Evolutionary conservation across 345 rosid species (phyloP).

Genomic region (Euclidium syriacum): DNA sequence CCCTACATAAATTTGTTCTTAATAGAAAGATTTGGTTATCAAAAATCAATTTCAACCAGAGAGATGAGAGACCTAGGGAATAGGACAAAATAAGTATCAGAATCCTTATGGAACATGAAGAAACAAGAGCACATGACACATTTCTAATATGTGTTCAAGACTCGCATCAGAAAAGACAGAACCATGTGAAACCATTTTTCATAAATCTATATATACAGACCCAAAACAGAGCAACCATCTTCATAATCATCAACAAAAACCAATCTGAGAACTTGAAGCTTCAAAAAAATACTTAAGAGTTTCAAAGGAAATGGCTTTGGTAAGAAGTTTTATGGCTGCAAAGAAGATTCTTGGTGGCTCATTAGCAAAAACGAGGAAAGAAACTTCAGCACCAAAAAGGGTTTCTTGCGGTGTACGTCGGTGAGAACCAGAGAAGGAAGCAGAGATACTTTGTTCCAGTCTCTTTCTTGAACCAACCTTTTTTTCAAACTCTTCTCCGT

Average conservation of each 20-base stretch:
- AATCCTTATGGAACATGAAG: no score
- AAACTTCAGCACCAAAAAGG: constrained; percentile 32
- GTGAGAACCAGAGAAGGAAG: constrained; percentile 31
- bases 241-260: not conserved
- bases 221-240: not conserved
- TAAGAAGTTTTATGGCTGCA: constrained; percentile 12
- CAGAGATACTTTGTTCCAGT: constrained; percentile 45
- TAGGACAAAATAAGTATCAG: no score
- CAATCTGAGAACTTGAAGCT: not conserved
- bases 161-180: not conserved
- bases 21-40: not conserved
- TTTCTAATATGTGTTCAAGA: not conserved
- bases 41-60: not conserved
- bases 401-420: constrained; percentile 43
- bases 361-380: constrained; percentile 15
- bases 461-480: constrained; percentile 36
- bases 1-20: constrained; percentile 17
- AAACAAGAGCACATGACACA: constrained; percentile 21
- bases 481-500: constrained; percentile 37
- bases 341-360: constrained; percentile 30
- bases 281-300: not conserved
- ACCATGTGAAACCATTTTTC: constrained; percentile 10
- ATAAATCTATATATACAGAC: constrained; percentile 1
- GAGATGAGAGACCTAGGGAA: no score
- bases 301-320: constrained; percentile 7